Conservation (phyloP, 306 rosid genomes). For the Comarum palustre region DNA sequence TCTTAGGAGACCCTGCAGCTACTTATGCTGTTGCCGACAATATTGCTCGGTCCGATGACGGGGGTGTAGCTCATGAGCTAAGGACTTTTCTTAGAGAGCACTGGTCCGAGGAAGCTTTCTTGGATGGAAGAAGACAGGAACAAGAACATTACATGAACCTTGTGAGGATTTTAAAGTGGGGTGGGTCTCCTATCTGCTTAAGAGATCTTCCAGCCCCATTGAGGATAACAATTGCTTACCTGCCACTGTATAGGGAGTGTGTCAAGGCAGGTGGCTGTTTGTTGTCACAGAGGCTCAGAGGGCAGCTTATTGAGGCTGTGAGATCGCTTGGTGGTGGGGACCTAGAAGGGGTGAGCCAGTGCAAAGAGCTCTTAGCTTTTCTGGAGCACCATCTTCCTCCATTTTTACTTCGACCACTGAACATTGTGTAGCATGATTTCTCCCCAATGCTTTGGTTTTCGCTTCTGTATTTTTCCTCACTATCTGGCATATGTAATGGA, state of each 20-base stretch:
- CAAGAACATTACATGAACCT: conserved; percentile 66
- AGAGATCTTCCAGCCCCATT: conserved; percentile 76
- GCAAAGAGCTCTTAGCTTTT: conserved; percentile 61
- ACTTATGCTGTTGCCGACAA: conserved; percentile 81
- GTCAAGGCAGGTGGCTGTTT: conserved; percentile 64
- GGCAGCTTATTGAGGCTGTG: conserved; percentile 76
- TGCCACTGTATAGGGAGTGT: conserved; percentile 79
- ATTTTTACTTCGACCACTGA: conserved; percentile 47
- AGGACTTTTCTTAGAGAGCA: conserved; percentile 64
- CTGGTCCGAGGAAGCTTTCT: conserved; percentile 75
- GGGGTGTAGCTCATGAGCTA: conserved; percentile 65
- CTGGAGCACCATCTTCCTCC: conserved; percentile 82
- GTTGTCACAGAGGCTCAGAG: conserved; percentile 72
- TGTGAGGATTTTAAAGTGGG: conserved; percentile 66
- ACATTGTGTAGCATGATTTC: conserved; percentile 31
- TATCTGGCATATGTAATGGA: conserved; percentile 18
- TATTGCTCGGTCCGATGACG: conserved; percentile 67
- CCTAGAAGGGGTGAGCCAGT: conserved; percentile 48
- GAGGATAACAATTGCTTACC: conserved; percentile 67
- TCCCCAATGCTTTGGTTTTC: not conserved
- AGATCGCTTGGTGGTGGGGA: conserved; percentile 61
- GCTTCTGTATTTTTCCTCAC: not conserved
- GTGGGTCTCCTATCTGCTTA: conserved; percentile 66
- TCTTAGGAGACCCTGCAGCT: conserved; percentile 76
- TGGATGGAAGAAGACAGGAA: conserved; percentile 59